Base-by-base conservation (phyloP, 306 rosid genomes). In the Fragaria vesca region DNA sequence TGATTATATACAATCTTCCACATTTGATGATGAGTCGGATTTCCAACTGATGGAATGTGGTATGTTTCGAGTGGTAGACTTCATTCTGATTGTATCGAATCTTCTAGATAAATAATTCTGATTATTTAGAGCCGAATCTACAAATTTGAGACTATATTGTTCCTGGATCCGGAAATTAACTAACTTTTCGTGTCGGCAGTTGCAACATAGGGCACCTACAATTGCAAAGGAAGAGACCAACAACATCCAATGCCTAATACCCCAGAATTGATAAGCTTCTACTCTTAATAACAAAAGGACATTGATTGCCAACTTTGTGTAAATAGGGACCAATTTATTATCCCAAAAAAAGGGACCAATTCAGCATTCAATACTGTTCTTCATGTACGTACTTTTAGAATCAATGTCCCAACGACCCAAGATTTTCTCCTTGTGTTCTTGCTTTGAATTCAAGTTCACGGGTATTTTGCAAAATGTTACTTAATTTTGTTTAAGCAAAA, bases 361-460 rank as follows among this genome's bases (percentile, higher is more conserved):
- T 55, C 77, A 36, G 66, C 66, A 38, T 18, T 73, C 76, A 38
- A 12, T 42, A 8, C 7, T 38, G 45, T 24, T 58, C 52, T 12
- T 38, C 67, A 8, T 43, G 8, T 7, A 40, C 8, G n/a, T 17
- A 40, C 57, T 68, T 3, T 60, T 8, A 11, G 30, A 74, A 8
- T 60, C 18, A 15, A 48, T 2, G 69, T 58, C 18, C 52, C 52
- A 28, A 12, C 18, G 0, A 15, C 28, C 11, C 54, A 42, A 62
- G 8, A 17, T 1, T 0, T 6, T 58, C 43, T 62, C 66, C 30
- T 28, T 5, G 12, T 38, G 6, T 16, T 28, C 57, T 58, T 74
- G 43, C 78, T 60, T 74, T 74, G 66, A 60, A 74, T 60, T 74
- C 26, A 74, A 43, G 78, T 58, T 60, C 69, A 18, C 69, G 54